Percentiles rank a stretch among this genome's conserved stretches.
These are phyloP conservation scores for Gossypium longicalyx DNA, from an alignment of 345 rosid species.

Conservation along the genomic window DNA sequence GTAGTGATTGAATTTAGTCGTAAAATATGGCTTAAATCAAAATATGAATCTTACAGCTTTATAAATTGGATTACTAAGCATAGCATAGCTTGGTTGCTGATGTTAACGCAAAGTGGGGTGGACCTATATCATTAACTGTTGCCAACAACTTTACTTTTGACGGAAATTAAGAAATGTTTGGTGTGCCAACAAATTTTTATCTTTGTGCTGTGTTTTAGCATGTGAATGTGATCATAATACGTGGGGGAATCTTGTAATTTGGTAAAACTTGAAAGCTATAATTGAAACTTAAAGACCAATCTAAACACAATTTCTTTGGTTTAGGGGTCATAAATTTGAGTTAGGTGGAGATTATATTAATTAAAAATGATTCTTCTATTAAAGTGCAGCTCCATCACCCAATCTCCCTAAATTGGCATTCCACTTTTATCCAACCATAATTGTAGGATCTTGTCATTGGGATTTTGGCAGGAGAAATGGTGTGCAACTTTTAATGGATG, in stretches of 20 bases:
- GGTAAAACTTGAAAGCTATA: not conserved
- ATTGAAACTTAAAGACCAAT: not conserved
- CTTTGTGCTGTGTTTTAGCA: not conserved
- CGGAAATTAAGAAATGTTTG: not conserved
- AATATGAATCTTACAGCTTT: not conserved
- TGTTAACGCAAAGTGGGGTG: not conserved
- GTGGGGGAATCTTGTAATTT: not conserved
- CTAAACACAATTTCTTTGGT: not conserved
- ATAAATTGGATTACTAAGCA: not conserved
- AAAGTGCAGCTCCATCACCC: not conserved
- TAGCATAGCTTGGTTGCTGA: not conserved
- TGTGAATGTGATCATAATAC: not conserved
- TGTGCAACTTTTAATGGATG: too few species aligned
- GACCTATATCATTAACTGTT: not conserved
- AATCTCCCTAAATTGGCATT: not conserved
- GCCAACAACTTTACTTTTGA: not conserved
- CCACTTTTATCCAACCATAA: not conserved
- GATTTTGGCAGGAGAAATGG: too few species aligned
- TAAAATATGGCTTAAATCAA: not conserved
- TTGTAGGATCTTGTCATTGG: too few species aligned
- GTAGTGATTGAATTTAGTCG: too few species aligned
- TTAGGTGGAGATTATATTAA: not conserved
- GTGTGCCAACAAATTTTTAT: not conserved
- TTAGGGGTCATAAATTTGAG: not conserved
- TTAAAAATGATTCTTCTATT: slow-evolving; percentile 2